These are phyloP conservation scores for Saccharomycopsis javanensis DNA, from an alignment of 805 yeast species.

Conservation along the genomic window DNA sequence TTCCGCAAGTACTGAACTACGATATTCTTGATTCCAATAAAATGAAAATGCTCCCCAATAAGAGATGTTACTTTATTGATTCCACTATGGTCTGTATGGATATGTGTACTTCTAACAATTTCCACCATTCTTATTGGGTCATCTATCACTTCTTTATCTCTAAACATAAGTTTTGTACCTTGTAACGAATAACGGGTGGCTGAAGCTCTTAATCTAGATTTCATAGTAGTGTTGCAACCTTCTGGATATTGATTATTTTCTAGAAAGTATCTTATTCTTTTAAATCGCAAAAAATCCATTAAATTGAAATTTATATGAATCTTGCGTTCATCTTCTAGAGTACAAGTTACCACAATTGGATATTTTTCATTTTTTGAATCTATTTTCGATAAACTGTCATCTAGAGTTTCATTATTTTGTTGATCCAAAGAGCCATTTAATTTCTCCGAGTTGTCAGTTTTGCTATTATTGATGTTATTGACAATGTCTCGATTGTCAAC, in stretches of 20 bases:
- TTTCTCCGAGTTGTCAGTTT: background rate
- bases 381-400: background rate
- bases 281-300: constrained; percentile 39
- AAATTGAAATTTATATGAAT: constrained; percentile 3
- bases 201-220: constrained; percentile 72
- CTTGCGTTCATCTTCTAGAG: constrained; percentile 4
- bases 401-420: background rate
- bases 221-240: constrained; percentile 70
- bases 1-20: constrained; percentile 69
- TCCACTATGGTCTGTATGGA: constrained; percentile 61
- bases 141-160: constrained; percentile 74
- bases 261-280: constrained; percentile 65
- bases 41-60: constrained; percentile 73
- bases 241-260: constrained; percentile 84
- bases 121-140: constrained; percentile 66
- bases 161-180: constrained; percentile 34
- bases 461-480: background rate
- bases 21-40: constrained; percentile 86
- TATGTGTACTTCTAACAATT: constrained; percentile 64
- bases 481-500: background rate
- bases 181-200: constrained; percentile 57
- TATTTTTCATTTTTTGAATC: background rate
- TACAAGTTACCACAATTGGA: constrained; percentile 1
- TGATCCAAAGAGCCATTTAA: background rate
- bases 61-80: constrained; percentile 77